Conservation (phyloP, 257 asterid species). For the Solanum microdontum region DNA sequence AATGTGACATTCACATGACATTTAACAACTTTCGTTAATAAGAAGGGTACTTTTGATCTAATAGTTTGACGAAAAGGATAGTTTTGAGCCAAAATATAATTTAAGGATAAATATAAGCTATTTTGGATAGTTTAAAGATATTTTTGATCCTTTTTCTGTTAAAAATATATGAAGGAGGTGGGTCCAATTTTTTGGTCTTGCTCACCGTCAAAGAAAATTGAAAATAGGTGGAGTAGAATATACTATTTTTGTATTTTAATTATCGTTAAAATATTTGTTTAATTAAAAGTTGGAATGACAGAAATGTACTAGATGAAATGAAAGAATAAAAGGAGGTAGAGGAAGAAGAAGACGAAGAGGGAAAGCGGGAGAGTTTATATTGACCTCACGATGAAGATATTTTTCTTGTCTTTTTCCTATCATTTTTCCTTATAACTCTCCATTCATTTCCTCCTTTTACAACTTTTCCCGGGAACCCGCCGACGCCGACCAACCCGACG, state of each 20-base stretch:
- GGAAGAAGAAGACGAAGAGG: background rate
- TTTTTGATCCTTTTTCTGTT: no score
- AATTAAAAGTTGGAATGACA: background rate
- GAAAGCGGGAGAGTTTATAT: background rate
- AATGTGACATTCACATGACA: no score
- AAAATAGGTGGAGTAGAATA: background rate
- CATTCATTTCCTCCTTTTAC: background rate
- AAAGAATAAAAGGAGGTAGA: background rate
- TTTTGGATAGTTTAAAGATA: no score
- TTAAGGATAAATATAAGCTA: no score
- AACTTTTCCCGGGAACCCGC: background rate
- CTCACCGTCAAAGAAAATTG: background rate
- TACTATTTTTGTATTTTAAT: background rate
- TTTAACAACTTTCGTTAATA: no score
- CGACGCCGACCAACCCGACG: conserved; percentile 1
- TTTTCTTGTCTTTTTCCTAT: background rate
- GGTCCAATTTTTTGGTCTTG: background rate
- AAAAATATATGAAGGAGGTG: background rate
- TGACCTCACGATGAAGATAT: conserved; percentile 1
- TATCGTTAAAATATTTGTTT: background rate
- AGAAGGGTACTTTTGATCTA: no score
- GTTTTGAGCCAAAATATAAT: rapidly evolving
- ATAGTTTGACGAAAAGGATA: rapidly evolving
- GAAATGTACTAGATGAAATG: background rate
- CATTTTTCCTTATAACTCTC: background rate